A percentile compares a stretch with the other conserved stretches of the same genome.
These are phyloP conservation scores for Aspergillus luchuensis DNA, from an alignment of 2,329 filamentous ascomycete species.

Conservation along the genomic window DNA sequence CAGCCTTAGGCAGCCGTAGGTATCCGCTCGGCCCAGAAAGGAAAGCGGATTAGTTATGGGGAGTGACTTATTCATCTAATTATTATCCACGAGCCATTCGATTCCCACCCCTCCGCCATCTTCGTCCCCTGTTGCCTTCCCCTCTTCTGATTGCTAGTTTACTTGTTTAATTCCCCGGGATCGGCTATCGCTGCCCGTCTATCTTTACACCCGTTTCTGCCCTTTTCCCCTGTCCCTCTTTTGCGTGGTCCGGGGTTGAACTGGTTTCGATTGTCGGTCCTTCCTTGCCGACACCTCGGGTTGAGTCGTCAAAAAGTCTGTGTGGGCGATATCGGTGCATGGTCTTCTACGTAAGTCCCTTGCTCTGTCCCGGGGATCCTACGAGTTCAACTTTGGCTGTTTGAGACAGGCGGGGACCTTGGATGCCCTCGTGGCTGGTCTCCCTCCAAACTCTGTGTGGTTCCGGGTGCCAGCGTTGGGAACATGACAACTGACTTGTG, in stretches of 20 bases:
- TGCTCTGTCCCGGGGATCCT: background rate
- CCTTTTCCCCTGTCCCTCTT: background rate
- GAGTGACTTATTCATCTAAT: constrained; percentile 9
- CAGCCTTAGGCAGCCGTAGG: background rate
- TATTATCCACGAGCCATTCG: constrained; percentile 6
- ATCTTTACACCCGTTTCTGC: background rate
- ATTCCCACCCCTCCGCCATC: constrained; percentile 6
- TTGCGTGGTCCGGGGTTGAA: constrained; percentile 2
- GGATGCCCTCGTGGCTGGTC: background rate
- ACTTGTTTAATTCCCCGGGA: background rate
- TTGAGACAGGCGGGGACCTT: constrained; percentile 8
- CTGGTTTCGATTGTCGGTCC: constrained; percentile 2
- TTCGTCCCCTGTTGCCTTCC: constrained; percentile 2
- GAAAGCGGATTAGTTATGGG: constrained; percentile 9
- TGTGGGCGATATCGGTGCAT: constrained; percentile 16
- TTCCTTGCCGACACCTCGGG: constrained; percentile 9
- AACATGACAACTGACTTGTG: constrained; percentile 20
- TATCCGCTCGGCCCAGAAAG: constrained; percentile 2
- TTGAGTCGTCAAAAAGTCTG: constrained; percentile 22
- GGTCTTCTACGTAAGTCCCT: constrained; percentile 5
- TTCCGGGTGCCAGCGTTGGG: constrained; percentile 14
- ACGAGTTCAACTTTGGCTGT: background rate
- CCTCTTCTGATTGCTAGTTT: background rate
- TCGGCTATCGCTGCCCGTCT: background rate
- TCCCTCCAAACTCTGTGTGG: constrained; percentile 11